Conservation (phyloP, 2,329 filamentous ascomycete species). For the Pseudogymnoascus sp. region DNA sequence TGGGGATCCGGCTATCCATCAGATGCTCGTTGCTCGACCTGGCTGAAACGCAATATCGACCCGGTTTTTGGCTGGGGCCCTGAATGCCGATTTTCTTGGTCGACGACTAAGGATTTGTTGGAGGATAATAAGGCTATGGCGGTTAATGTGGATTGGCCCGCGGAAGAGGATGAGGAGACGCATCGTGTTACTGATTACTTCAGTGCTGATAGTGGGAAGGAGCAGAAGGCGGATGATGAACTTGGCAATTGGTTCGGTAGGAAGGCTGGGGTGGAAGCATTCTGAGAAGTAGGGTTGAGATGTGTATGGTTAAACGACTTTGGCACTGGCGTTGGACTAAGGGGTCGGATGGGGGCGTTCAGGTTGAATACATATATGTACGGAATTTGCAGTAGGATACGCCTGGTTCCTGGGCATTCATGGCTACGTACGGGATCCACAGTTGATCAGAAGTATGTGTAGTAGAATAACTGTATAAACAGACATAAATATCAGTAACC, state of each 20-base stretch:
- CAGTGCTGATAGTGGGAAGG: slow-evolving; percentile 19
- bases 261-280: slow-evolving; percentile 22
- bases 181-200: slow-evolving; percentile 73
- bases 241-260: slow-evolving; percentile 72
- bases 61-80: slow-evolving; percentile 90
- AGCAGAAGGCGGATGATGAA: slow-evolving; percentile 40
- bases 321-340: background rate
- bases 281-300: slow-evolving; percentile 15
- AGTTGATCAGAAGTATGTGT: background rate
- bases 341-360: background rate
- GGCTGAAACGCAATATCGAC: slow-evolving; percentile 82
- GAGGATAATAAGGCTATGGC: slow-evolving; percentile 57
- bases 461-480: background rate
- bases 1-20: slow-evolving; percentile 96
- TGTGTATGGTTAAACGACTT: background rate
- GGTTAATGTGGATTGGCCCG: slow-evolving; percentile 76
- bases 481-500: background rate
- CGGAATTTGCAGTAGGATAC: background rate
- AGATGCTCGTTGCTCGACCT: slow-evolving; percentile 68
- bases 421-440: background rate
- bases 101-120: slow-evolving; percentile 86
- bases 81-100: slow-evolving; percentile 93
- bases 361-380: background rate
- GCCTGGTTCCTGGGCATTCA: background rate
- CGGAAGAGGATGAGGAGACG: slow-evolving; percentile 59